Base-by-base conservation (phyloP, 192 early-diverging fungal genomes). In the Entomortierella parvispora region DNA sequence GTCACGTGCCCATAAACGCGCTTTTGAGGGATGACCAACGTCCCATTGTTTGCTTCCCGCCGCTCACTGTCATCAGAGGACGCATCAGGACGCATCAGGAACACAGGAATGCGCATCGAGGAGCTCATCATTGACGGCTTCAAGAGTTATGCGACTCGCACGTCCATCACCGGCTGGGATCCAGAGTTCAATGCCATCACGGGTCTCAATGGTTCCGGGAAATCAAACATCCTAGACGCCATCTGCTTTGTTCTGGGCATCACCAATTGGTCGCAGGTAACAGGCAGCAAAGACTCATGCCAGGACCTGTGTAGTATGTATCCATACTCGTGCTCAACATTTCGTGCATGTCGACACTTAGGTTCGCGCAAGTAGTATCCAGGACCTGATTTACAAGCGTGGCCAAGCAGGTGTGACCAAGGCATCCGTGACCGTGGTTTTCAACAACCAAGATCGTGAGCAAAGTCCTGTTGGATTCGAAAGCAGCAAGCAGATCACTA, bases 171-270 rank as follows among this genome's bases (percentile, higher is more conserved):
- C 28, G 94, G 94, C n/a, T 99, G 97, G 97, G 98, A 99, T 84
- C 89, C 92, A 2, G 88, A 94, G 67, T 99, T 99, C 80, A 99
- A 97, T 69, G 96, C 97, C 31, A 97, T 99, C 69, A 99, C 97
- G 9, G 97, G 97, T 18, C 85, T 99, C 22, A 99, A 99, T 79
- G 97, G 97, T 12, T 95, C 94, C 2, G 97, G 97, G 37, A 99
- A 99, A 69, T 98, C 96, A 23, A 99, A 99, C 82, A 94, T 99
- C 68, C 84, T 99, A 22, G 98, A 99, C 76, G 92, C 98, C 32
- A 98, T 99, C 63, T 99, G 98, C 71, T 99, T 99, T 81, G 97
- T 99, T 6, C 83, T 99, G 40, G 98, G 98, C 6, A 97, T 99
- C 57, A 93, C 93, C 59, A 95, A 94, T 58, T 87, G 96, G 54